Base-by-base conservation (phyloP, 257 asterid species). In the Primulina tabacum region DNA sequence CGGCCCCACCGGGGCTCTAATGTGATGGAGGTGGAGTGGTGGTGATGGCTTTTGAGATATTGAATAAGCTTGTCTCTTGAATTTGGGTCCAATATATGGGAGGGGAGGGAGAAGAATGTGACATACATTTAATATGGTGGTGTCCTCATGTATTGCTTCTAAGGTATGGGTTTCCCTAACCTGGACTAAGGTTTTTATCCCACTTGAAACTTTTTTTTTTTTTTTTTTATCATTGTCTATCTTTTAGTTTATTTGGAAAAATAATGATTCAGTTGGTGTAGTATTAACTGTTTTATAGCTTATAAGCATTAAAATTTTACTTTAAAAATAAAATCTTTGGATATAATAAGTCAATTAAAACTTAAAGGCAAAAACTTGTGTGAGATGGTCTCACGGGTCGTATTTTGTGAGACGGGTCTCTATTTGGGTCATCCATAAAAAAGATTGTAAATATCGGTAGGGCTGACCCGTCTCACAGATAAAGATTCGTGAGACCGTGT, bases 161-260 rank as follows among this genome's bases (percentile, higher is more conserved):
- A 72, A 56, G 61, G 61, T 64, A 57, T 72, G 71, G 76, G 66
- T 3, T 65, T 71, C 66, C 66, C 76, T 8, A 56, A 37, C 4
- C 8, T 64, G 59, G 24, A 53, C 76, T 64, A 61, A 26, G 50
- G 43, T 50, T 29, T 50, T 66, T 32, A 50, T 66, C 38, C 47
- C 61, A 50, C 47, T 66, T 50, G 62, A 12, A 1, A 14, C 3
- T 28, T 35, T 43, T 10, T 28, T 28, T 28, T n/a, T n/a, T n/a
- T n/a, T n/a, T n/a, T n/a, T n/a, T n/a, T n/a, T n/a, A n/a, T n/a
- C 2, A 28, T 28, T 24, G 26, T 24, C 26, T 24, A 24, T 24
- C 26, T 24, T 24, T 24, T 24, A 14, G n/a, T 43, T 50, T 50
- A 50, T 50, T 50, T 5, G 57, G 21, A 17, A 21, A 50, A 50